Evolutionary conservation across 1,284 basidiomycete genomes (phyloP), one percentile per base, ranked within the genome.

Genomic region (Quambalaria eucalypti): DNA sequence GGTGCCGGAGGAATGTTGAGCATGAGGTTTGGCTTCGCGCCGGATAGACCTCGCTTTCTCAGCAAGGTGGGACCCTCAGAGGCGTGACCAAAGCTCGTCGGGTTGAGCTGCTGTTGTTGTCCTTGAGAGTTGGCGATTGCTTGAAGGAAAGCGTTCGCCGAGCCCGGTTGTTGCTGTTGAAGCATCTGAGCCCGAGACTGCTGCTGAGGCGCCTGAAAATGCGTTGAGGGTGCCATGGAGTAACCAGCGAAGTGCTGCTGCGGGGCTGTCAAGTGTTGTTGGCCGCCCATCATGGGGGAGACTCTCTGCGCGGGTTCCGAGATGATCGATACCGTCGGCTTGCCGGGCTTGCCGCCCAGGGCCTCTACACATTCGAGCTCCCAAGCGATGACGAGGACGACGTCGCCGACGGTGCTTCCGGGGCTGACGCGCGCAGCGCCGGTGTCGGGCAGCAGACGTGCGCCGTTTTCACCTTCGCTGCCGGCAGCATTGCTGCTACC

Each of bases 311-410:
- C 46, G 14, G 58, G 57, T 16, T 51, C 58, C 12, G 63, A 65
- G 16, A 71, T 54, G 4, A 70, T 40, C 8, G 69, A 72, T 28
- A 73, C 68, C n/a, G 59, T 60, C 7, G 72, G 69, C 2, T 52
- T 56, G 33, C 71, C 71, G 1, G 71, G 67, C 39, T 56, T 64
- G 44, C 61, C 60, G 28, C 57, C 65, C 12, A 67, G 59, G 9
- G 64, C 52, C 60, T 74, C 73, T 28, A 72, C 64, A 44, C 73
- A 74, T 53, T 75, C 74, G 38, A 77, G 59, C 39, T 77, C 76
- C 73, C 76, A 77, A 7, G 71, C 64, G 25, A 77, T 65, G 47
- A 77, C 76, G 33, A 77, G 68, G 4, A 77, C 69, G 19, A 77
- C 76, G 44, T 77, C 71, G 30, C 77, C 77, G 2, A 74, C 50